These are phyloP conservation scores for Symbiodinium pilosum DNA, from an alignment of 73 alveolate genomes.

Conservation along the genomic window DNA sequence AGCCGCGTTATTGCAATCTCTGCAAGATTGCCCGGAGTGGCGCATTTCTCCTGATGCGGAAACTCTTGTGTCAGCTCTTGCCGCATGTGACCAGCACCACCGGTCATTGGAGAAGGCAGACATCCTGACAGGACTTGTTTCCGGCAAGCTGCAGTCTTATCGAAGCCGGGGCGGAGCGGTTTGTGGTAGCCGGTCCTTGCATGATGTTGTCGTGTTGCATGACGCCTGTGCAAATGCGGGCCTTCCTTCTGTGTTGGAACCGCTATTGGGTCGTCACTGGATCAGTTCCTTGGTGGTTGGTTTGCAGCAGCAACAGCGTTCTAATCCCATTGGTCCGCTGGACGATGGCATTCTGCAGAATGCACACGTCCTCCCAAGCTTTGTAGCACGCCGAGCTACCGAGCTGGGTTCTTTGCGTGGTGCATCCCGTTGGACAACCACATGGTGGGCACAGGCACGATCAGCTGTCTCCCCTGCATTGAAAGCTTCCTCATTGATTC, in stretches of 20 bases:
- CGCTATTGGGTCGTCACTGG: background rate
- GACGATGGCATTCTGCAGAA: background rate
- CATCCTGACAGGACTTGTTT: background rate
- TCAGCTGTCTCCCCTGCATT: background rate
- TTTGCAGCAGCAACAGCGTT: background rate
- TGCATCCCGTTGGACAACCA: background rate
- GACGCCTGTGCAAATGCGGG: conserved; percentile 5
- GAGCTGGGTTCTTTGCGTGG: background rate
- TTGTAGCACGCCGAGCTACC: background rate
- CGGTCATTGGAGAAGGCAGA: background rate
- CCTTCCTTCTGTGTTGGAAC: background rate
- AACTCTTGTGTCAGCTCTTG: background rate
- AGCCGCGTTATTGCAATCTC: background rate
- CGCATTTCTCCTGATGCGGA: background rate
- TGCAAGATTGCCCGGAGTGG: background rate
- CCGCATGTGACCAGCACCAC: background rate
- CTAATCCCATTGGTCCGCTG: background rate
- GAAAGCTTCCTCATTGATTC: background rate
- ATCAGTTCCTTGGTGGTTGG: background rate
- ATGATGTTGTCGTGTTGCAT: background rate
- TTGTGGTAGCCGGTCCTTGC: background rate
- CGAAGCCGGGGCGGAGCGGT: background rate
- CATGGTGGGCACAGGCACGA: background rate
- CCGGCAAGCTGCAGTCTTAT: background rate
- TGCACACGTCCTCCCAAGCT: background rate